These are phyloP conservation scores for Fusarium pseudocircinatum DNA, from an alignment of 2,329 filamentous ascomycete genomes.

Conservation along the genomic window DNA sequence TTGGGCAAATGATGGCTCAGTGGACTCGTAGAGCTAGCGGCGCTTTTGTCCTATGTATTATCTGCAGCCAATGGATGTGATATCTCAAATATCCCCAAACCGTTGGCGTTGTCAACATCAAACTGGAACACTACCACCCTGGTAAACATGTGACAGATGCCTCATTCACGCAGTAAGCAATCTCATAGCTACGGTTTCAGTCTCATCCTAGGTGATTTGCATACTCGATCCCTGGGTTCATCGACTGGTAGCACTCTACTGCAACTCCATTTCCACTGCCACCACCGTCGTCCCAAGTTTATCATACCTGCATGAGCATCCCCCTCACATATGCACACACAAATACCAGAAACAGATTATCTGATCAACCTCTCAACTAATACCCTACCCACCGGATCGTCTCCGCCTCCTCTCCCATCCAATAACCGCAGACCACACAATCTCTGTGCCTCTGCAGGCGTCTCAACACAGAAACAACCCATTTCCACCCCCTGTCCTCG, in stretches of 20 bases:
- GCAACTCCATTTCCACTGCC: not conserved
- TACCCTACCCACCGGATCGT: conserved; percentile 4
- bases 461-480: conserved; percentile 27
- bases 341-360: not conserved
- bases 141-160: conserved; percentile 11
- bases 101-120: not conserved
- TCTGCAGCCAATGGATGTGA: not conserved
- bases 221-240: not conserved
- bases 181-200: not conserved
- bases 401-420: conserved; percentile 4
- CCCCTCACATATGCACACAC: not conserved
- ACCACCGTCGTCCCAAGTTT: not conserved
- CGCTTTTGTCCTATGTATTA: not conserved
- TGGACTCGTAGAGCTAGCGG: not conserved
- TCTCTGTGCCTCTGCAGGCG: conserved; percentile 16
- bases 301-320: conserved; percentile 4
- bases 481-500: conserved; percentile 23
- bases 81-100: not conserved
- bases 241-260: not conserved
- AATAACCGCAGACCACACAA: conserved; percentile 14
- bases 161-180: not conserved
- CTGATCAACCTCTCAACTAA: conserved; percentile 6
- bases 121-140: not conserved
- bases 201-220: not conserved
- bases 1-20: conserved; percentile 48